A percentile compares a stretch with the other conserved stretches of the same genome.
phyloP scores from a whole-genome alignment of 2,329 filamentous ascomycete genomes.

The Hypomyces rosellus region DNA sequence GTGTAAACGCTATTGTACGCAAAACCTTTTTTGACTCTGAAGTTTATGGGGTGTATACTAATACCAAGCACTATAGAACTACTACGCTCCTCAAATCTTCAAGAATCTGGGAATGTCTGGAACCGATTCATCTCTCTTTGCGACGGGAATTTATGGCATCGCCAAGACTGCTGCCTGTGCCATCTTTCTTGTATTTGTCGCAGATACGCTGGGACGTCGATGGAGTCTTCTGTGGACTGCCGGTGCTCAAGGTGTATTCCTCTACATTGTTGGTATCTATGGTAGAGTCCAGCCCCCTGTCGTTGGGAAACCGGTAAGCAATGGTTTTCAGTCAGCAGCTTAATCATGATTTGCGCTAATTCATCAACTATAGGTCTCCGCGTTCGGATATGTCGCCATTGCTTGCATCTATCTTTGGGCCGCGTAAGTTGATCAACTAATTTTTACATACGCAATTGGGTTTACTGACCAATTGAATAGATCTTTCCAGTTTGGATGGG shows the following conservation, averaged over 20 bases:
- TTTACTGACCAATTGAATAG: slow-evolving; percentile 11
- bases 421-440: slow-evolving; percentile 28
- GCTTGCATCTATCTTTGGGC: slow-evolving; percentile 69
- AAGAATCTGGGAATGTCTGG: slow-evolving; percentile 53
- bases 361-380: slow-evolving; percentile 37
- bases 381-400: slow-evolving; percentile 64
- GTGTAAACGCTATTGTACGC: slow-evolving; percentile 42
- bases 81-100: slow-evolving; percentile 67
- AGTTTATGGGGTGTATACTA: not conserved
- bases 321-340: not conserved
- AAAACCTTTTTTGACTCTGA: not conserved
- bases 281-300: slow-evolving; percentile 56
- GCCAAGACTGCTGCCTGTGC: slow-evolving; percentile 61
- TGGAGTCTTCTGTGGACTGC: slow-evolving; percentile 57
- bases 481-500: slow-evolving; percentile 66
- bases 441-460: not conserved
- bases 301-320: slow-evolving; percentile 37
- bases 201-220: slow-evolving; percentile 62
- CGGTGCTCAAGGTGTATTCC: slow-evolving; percentile 52
- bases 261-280: slow-evolving; percentile 69
- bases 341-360: not conserved
- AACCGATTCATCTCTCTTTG: slow-evolving; percentile 56
- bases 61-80: slow-evolving; percentile 37
- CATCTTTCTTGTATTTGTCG: slow-evolving; percentile 59
- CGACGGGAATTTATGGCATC: slow-evolving; percentile 67